These are phyloP conservation scores for Citrus maxima DNA, from an alignment of 345 rosid genomes.

Conservation along the genomic window DNA sequence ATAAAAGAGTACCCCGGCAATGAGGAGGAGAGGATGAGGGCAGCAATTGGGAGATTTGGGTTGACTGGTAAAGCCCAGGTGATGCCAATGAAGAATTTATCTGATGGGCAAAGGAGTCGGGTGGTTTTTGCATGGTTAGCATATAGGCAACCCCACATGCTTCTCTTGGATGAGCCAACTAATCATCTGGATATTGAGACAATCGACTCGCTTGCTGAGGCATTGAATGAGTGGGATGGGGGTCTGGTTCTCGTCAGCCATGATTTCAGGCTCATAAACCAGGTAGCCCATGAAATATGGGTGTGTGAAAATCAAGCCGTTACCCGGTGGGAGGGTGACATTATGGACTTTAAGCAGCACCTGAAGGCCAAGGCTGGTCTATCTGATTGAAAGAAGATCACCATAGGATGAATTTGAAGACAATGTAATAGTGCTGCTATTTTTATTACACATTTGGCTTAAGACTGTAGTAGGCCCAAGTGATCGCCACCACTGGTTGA, in stretches of 20 bases:
- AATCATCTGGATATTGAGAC: constrained; percentile 98
- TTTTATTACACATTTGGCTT: neutral
- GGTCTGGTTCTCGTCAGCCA: constrained; percentile 87
- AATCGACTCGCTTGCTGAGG: constrained; percentile 85
- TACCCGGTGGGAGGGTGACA: constrained; percentile 77
- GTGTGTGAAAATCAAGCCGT: constrained; percentile 73
- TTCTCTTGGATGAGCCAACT: constrained; percentile 92
- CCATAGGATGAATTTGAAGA: neutral
- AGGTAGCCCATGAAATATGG: constrained; percentile 89
- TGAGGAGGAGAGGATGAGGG: constrained; percentile 98
- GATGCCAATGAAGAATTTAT: constrained; percentile 96
- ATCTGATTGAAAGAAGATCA: constrained; percentile 28
- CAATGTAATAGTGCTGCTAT: neutral
- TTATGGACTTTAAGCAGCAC: constrained; percentile 80
- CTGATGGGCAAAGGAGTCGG: constrained; percentile 95
- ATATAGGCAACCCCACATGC: constrained; percentile 88
- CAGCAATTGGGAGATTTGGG: constrained; percentile 84
- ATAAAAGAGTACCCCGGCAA: constrained; percentile 84
- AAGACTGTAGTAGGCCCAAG: neutral
- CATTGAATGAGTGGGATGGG: constrained; percentile 86
- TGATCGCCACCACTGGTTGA: neutral
- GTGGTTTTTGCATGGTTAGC: constrained; percentile 98
- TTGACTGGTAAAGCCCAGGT: constrained; percentile 94
- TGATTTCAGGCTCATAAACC: constrained; percentile 86
- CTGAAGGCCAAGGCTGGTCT: constrained; percentile 80